A percentile compares a stretch with the other conserved stretches of the same genome.
phyloP scores from a whole-genome alignment of 2,329 filamentous ascomycete species.

The Chaetothyriales sp. region DNA sequence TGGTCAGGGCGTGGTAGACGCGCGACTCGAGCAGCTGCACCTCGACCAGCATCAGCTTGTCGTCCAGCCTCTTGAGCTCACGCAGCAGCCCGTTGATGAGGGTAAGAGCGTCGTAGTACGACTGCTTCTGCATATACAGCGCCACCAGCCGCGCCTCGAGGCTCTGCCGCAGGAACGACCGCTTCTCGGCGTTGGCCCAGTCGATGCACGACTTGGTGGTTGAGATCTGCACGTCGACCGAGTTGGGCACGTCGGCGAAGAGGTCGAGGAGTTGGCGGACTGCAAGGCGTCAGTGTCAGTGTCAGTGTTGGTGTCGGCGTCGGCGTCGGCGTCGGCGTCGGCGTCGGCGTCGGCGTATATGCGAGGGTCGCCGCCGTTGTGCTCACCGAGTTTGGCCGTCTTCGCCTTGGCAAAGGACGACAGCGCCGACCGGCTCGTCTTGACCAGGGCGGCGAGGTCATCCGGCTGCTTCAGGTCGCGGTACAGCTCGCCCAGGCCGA shows the following conservation, averaged over 20 bases:
- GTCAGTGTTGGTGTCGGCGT: not conserved
- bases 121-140: constrained; percentile 93
- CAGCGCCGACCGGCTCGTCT: constrained; percentile 75
- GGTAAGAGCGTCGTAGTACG: constrained; percentile 91
- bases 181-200: constrained; percentile 61
- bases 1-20: constrained; percentile 94
- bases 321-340: not conserved
- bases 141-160: constrained; percentile 89
- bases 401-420: constrained; percentile 98
- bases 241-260: constrained; percentile 86
- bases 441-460: constrained; percentile 79
- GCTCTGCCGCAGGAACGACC: constrained; percentile 93
- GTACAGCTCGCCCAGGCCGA: constrained; percentile 84
- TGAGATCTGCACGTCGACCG: constrained; percentile 81
- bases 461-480: constrained; percentile 66
- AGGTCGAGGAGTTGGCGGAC: constrained; percentile 94
- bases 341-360: constrained; percentile 4
- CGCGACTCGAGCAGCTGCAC: constrained; percentile 94
- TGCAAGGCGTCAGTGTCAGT: constrained; percentile 26
- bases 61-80: constrained; percentile 93
- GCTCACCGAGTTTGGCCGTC: constrained; percentile 84
- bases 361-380: not conserved
- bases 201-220: constrained; percentile 99
- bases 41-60: constrained; percentile 95
- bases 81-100: constrained; percentile 93